Percentiles rank a stretch among this genome's conserved stretches.
These are phyloP conservation scores for Entoloma clypeatum DNA, from an alignment of 1,284 basidiomycete species.

Conservation along the genomic window DNA sequence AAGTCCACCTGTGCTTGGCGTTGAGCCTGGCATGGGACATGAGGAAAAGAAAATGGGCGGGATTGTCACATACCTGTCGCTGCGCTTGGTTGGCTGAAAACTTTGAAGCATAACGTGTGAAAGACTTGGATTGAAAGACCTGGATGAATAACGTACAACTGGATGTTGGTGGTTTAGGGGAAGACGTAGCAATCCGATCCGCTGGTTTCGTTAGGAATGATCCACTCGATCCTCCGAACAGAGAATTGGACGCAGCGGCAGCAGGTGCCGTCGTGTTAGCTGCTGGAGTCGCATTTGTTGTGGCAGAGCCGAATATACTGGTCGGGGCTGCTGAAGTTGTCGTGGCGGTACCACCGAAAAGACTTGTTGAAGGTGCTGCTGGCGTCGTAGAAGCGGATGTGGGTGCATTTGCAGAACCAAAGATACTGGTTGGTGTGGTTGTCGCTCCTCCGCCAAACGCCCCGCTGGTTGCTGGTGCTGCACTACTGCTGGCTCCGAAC, in stretches of 20 bases:
- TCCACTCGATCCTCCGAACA: slow-evolving; percentile 32
- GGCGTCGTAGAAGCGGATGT: too few relatives aligned
- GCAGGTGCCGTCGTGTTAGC: slow-evolving; percentile 14
- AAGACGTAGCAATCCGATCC: slow-evolving; percentile 24
- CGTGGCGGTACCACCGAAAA: slow-evolving; percentile 16
- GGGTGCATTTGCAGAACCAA: slow-evolving; percentile 16
- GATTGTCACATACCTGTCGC: slow-evolving; percentile 9
- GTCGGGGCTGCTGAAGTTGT: slow-evolving; percentile 16
- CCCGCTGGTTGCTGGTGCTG: slow-evolving; percentile 20
- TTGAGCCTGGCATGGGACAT: slow-evolving; percentile 14
- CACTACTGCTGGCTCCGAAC: slow-evolving; percentile 11
- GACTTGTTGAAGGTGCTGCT: slow-evolving; percentile 15
- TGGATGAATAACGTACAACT: slow-evolving; percentile 25
- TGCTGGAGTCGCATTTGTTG: too few relatives aligned
- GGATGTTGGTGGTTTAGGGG: slow-evolving; percentile 28
- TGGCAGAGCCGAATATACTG: too few relatives aligned
- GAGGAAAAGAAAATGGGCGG: slow-evolving; percentile 3
- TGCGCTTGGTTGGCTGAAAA: slow-evolving; percentile 27
- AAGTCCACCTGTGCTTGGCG: slow-evolving; percentile 18
- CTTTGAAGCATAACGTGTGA: slow-evolving; percentile 15
- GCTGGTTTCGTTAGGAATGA: slow-evolving; percentile 30
- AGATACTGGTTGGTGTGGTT: slow-evolving; percentile 13
- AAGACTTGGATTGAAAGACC: slow-evolving; percentile 2
- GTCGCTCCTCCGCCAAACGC: slow-evolving; percentile 21
- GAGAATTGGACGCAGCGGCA: slow-evolving; percentile 18